These are phyloP conservation scores for Porphyrellus sp. DNA, from an alignment of 1,284 basidiomycete genomes.

Conservation along the genomic window DNA sequence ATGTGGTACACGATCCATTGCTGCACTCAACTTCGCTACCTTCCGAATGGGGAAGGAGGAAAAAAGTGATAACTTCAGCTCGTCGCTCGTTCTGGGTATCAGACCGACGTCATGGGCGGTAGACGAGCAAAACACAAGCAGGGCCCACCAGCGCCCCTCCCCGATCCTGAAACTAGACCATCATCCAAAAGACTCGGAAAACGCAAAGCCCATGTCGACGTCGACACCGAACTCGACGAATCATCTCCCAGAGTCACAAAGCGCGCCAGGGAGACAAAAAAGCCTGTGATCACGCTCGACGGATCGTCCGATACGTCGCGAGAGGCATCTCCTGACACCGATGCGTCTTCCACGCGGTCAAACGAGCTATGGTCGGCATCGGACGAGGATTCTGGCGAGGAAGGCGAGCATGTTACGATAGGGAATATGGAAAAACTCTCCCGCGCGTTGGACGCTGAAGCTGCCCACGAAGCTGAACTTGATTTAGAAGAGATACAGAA, in stretches of 20 bases:
- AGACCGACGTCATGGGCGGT: conserved; percentile 44
- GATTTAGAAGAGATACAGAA: conserved; percentile 66
- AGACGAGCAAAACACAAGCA: conserved; percentile 92
- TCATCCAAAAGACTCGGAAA: conserved; percentile 64
- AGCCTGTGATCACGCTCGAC: conserved; percentile 28
- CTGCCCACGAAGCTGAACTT: conserved; percentile 63
- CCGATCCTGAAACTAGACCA: conserved; percentile 35
- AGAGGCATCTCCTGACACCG: conserved; percentile 22
- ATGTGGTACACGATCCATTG: no score
- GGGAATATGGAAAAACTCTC: conserved; percentile 77
- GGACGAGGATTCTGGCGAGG: conserved; percentile 44
- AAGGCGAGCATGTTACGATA: conserved; percentile 64
- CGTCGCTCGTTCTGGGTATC: background rate
- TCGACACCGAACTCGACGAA: conserved; percentile 41
- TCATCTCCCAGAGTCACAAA: conserved; percentile 46
- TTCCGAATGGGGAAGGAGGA: conserved; percentile 26
- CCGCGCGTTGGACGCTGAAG: conserved; percentile 64
- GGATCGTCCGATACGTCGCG: conserved; percentile 12
- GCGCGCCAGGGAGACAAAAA: conserved; percentile 48
- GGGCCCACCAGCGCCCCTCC: conserved; percentile 65
- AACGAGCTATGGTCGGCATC: conserved; percentile 34
- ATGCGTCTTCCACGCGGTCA: conserved; percentile 14
- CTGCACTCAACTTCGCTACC: background rate
- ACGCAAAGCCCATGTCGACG: conserved; percentile 65
- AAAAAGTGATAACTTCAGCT: conserved; percentile 16